phyloP scores from a whole-genome alignment of 2,329 filamentous ascomycete species.

The Epichloe hybrida region DNA sequence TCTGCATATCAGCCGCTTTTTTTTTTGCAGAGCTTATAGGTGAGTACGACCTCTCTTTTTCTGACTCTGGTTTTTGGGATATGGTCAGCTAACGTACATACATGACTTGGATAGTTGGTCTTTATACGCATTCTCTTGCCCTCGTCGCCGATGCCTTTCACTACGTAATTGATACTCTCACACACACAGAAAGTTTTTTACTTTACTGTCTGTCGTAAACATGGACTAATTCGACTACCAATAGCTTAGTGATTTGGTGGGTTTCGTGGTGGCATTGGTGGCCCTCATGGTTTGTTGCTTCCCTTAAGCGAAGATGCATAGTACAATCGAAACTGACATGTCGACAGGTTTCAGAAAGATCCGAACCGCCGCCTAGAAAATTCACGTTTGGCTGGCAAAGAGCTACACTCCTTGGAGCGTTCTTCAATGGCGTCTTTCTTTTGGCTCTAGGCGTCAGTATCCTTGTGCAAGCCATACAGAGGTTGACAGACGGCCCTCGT shows the following conservation, averaged over 20 bases:
- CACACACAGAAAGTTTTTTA: neutral
- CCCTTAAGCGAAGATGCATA: neutral
- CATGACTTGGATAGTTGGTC: conserved; percentile 35
- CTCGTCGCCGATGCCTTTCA: conserved; percentile 69
- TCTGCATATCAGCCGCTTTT: conserved; percentile 38
- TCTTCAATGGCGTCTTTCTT: conserved; percentile 69
- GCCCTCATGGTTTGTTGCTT: conserved; percentile 42
- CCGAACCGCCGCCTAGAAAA: conserved; percentile 34
- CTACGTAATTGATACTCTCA: conserved; percentile 34
- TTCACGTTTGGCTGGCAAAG: conserved; percentile 62
- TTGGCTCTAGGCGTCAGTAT: conserved; percentile 60
- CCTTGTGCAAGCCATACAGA: conserved; percentile 57
- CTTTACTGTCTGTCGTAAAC: neutral
- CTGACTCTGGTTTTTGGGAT: no score
- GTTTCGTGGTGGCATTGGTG: conserved; percentile 52
- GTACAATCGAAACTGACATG: neutral
- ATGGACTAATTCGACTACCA: no score
- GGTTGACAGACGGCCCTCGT: conserved; percentile 47
- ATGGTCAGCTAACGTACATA: neutral
- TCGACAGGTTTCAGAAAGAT: conserved; percentile 37
- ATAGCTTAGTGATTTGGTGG: conserved; percentile 57
- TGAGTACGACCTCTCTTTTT: conserved; percentile 10
- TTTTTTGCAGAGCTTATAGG: conserved; percentile 38
- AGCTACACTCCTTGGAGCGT: conserved; percentile 58
- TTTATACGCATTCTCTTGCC: conserved; percentile 57